Conservation (phyloP, 768 basidiomycete genomes). For the Hericium rajendrae region DNA sequence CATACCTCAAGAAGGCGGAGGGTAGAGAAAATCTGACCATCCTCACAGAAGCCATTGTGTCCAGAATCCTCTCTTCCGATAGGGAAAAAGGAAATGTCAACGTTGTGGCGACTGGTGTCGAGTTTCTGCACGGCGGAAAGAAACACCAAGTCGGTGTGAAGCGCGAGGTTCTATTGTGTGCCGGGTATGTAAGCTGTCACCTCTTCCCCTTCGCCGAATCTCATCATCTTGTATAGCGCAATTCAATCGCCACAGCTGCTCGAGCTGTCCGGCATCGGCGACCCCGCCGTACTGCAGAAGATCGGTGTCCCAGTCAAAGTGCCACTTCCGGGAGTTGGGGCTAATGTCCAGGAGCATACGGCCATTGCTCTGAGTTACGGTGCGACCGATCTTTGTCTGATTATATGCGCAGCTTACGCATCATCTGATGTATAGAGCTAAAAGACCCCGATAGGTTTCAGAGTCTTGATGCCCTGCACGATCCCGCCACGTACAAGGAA, state of each 20-base stretch:
- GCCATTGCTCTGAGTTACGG: neutral
- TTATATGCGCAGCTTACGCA: neutral
- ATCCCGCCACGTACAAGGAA: conserved; percentile 9
- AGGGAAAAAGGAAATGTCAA: conserved; percentile 2
- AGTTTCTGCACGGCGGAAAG: conserved; percentile 21
- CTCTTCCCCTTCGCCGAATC: neutral
- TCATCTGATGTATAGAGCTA: neutral
- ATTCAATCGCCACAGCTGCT: conserved; percentile 18
- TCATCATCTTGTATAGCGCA: neutral
- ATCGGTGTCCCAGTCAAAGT: conserved; percentile 22
- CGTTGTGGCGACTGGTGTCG: conserved; percentile 25
- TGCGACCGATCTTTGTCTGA: neutral
- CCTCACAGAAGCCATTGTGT: conserved; percentile 11
- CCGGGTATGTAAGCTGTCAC: conserved; percentile 24
- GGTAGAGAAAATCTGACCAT: conserved; percentile 3
- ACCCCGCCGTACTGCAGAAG: conserved; percentile 17
- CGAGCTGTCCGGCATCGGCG: conserved; percentile 34
- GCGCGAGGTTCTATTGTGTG: conserved; percentile 34
- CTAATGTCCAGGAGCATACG: conserved; percentile 7
- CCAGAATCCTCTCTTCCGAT: conserved; percentile 9
- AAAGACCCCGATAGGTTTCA: neutral
- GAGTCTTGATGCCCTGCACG: conserved; percentile 8
- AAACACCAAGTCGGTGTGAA: conserved; percentile 23
- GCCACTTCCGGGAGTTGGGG: conserved; percentile 32
- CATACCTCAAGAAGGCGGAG: neutral